Conservation (phyloP, 495 filamentous ascomycete genomes). For the Sordaria brevicollis region DNA sequence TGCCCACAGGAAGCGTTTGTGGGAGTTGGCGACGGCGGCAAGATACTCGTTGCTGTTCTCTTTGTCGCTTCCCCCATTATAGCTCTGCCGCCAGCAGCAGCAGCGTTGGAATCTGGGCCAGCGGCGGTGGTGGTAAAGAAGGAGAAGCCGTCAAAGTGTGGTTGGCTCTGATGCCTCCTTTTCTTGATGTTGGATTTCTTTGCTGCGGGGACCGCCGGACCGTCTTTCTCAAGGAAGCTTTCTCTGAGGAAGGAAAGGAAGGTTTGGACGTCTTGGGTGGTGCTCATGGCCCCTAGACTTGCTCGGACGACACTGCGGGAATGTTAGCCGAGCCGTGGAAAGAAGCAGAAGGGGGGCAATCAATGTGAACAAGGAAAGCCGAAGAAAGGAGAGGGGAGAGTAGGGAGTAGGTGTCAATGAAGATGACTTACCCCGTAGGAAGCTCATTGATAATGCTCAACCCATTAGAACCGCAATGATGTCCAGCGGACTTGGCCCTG, state of each 20-base stretch:
- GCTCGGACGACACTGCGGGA: conserved; percentile 46
- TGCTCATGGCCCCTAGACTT: conserved; percentile 66
- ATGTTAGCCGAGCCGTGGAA: neutral
- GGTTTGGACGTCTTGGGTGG: conserved; percentile 44
- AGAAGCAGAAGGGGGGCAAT: neutral
- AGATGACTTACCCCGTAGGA: conserved; percentile 21
- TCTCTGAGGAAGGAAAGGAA: conserved; percentile 49
- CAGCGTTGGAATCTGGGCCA: no score
- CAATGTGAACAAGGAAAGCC: neutral
- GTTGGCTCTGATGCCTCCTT: neutral
- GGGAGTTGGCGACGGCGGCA: neutral
- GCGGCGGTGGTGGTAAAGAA: no score
- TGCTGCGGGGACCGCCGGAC: neutral
- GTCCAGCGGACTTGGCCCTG: conserved; percentile 50
- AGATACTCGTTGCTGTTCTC: neutral
- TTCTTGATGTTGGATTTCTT: neutral
- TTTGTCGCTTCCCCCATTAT: no score
- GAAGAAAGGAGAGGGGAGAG: neutral
- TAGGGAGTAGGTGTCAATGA: no score
- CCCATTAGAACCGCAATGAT: conserved; percentile 41
- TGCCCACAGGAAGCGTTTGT: neutral
- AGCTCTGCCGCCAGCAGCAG: no score
- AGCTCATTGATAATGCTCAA: conserved; percentile 22
- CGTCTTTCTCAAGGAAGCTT: conserved; percentile 29
- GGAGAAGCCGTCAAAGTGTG: no score